Percentiles rank a stretch among this genome's conserved stretches.
Evolutionary conservation across 345 rosid genomes (phyloP).

Genomic region (Citrus cavaleriei): DNA sequence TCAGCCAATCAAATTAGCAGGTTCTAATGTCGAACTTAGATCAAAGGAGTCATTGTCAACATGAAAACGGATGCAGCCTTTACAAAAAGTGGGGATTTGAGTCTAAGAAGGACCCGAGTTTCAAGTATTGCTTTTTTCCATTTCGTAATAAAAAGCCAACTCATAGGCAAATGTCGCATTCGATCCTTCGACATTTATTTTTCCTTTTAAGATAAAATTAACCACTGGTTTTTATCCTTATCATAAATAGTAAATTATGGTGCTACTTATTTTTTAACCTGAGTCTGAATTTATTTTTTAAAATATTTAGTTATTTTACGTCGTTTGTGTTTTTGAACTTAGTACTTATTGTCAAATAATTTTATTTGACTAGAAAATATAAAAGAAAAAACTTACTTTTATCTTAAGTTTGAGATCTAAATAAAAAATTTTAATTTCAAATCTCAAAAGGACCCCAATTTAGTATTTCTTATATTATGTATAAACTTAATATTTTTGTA

Average conservation of each 20-base stretch:
- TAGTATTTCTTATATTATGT: too few species aligned
- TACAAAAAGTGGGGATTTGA: neutral
- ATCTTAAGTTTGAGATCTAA: too few species aligned
- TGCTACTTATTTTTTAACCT: too few species aligned
- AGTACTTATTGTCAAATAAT: too few species aligned
- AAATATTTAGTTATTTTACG: accelerated
- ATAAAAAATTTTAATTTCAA: too few species aligned
- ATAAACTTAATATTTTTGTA: too few species aligned
- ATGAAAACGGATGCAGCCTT: neutral
- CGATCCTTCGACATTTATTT: neutral
- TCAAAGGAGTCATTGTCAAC: neutral
- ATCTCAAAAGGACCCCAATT: too few species aligned
- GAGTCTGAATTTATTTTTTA: too few species aligned
- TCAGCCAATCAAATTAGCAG: neutral
- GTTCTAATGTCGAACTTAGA: neutral
- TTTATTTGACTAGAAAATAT: too few species aligned
- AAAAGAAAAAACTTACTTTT: too few species aligned
- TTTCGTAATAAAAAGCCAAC: neutral
- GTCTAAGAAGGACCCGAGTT: neutral
- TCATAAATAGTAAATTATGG: too few species aligned
- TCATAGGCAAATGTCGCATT: neutral
- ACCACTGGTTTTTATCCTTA: neutral
- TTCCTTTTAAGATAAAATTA: neutral
- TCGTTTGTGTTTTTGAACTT: too few species aligned
- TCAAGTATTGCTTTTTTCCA: neutral